Evolutionary conservation across 1,139 yeast genomes (phyloP), one percentile per base, ranked within the genome.

Genomic region (Suhomyces wounanorum): DNA sequence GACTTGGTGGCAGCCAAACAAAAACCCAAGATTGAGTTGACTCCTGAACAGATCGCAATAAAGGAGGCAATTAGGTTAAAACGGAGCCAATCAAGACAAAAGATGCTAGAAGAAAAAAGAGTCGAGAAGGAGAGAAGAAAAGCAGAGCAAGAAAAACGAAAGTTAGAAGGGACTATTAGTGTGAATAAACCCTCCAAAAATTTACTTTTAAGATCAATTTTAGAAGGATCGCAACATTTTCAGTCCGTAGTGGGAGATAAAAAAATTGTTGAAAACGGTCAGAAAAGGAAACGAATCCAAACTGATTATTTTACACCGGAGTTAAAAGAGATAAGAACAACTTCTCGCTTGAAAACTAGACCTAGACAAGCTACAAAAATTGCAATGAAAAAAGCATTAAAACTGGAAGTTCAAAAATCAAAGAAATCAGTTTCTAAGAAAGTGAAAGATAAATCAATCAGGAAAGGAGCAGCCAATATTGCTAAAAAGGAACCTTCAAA

Each of bases 201-300:
- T 11, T 16, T 31, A 10, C 30, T 43, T 7, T 25, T 52, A 3
- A 28, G 40, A 3, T 37, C 41, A 14, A 47, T 55, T 17, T 33
- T 53, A 25, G 54, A 51, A 1, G 57, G 56, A 14, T 50, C 78
- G 0, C 64, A 63, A 10, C 72, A 72, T 56, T 75, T 75, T 50
- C 78, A 74, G 57, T 65, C 73, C 30, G 69, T 73, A 13, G 67
- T 72, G 2, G 79, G 79, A 17, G 70, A 74, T 51, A 65, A 67
- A 17, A 59, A 63, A 44, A 47, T 59, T 25, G 62, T 75, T 10
- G 63, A 65, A 50, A 61, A 58, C 16, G 77, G 77, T 13, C 70
- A 64, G 37, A 73, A 70, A 57, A 60, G 79, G 45, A 64, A 63
- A 50, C 58, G 77, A 36, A 60, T 60, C 18, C 46, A 66, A 42